phyloP scores from a whole-genome alignment of 2,329 filamentous ascomycete species.

The Truncatella angustata region DNA sequence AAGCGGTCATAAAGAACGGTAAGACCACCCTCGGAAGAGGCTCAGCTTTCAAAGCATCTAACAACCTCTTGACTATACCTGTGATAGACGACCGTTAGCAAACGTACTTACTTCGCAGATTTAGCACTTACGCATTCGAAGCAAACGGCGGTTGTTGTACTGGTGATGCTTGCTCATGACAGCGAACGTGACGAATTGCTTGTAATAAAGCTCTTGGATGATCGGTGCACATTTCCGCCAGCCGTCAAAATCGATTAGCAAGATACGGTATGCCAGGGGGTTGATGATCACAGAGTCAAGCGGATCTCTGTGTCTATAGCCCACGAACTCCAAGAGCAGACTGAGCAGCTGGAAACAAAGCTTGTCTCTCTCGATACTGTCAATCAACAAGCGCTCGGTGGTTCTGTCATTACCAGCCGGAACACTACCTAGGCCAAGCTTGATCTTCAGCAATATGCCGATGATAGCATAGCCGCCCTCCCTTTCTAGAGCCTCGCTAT shows the following conservation, averaged over 20 bases:
- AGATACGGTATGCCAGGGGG: conserved; percentile 85
- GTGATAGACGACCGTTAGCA: conserved; percentile 11
- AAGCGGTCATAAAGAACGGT: conserved; percentile 72
- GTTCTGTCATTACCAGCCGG: conserved; percentile 28
- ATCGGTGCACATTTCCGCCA: conserved; percentile 78
- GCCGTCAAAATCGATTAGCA: conserved; percentile 89
- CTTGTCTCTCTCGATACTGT: conserved; percentile 52
- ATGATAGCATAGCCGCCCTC: conserved; percentile 92
- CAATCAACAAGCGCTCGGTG: conserved; percentile 43
- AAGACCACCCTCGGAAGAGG: conserved; percentile 70
- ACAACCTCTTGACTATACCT: conserved; percentile 86
- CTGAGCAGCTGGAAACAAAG: conserved; percentile 66
- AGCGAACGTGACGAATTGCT: conserved; percentile 85
- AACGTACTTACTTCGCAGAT: not conserved
- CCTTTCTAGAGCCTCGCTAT: conserved; percentile 96
- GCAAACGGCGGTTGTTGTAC: conserved; percentile 84
- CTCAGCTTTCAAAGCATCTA: conserved; percentile 89
- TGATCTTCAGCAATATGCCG: conserved; percentile 78
- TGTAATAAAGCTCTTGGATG: conserved; percentile 87
- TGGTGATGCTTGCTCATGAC: conserved; percentile 87
- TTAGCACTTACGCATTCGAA: conserved; percentile 75
- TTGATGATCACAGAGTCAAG: conserved; percentile 93
- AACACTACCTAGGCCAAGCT: conserved; percentile 58
- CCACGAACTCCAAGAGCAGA: conserved; percentile 80
- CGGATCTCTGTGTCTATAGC: conserved; percentile 77